Evolutionary conservation across 2,329 filamentous ascomycete species (phyloP), one percentile per base, ranked within the genome.

Genomic region (Cladosporium sp.): DNA sequence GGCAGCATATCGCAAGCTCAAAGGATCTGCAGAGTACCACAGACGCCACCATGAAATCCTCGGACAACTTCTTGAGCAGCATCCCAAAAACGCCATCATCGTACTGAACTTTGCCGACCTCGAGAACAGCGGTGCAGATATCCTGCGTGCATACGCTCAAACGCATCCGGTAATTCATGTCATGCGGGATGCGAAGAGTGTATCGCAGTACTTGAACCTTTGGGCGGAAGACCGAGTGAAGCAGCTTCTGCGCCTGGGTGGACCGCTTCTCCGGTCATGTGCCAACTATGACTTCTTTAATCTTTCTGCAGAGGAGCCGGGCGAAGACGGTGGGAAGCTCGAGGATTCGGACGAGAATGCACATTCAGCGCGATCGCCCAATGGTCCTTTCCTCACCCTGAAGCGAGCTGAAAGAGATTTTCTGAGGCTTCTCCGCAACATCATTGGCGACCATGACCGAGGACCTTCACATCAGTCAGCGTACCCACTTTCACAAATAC

Each of bases 251-350:
- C 81, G 83, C 21, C 82, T 84, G 16, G 86, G 84, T 68, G 83
- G 81, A 26, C 79, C 82, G 1, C 83, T 90, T 18, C 87, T 91
- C 70, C 82, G 88, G 58, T 82, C 82, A 1, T 91, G 88, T 73
- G 89, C 88, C 12, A 92, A 91, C 70, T 85, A 90, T 68, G 90
- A 93, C 72, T 93, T 92, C 75, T 92, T 88, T 80, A 92, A 92
- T 70, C 80, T 91, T 18, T 88, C 88, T 1, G 89, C 62, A 44
- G 61, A 55, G 10, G 61, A 63, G 11, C 35, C 50, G 14, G 40
- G 14, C 16, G 40, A 62, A 33, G 59, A 52, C 37, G 55, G 53
- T 21, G n/a, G 52, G 5, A 16, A 52, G 23, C 21, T 46, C n/a
- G 52, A 55, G n/a, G 29, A 55, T 11, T 29, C 52, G 5, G 28